Evolutionary conservation across 2,329 filamentous ascomycete species (phyloP).

Genomic region (Parafenestella ontariensis): DNA sequence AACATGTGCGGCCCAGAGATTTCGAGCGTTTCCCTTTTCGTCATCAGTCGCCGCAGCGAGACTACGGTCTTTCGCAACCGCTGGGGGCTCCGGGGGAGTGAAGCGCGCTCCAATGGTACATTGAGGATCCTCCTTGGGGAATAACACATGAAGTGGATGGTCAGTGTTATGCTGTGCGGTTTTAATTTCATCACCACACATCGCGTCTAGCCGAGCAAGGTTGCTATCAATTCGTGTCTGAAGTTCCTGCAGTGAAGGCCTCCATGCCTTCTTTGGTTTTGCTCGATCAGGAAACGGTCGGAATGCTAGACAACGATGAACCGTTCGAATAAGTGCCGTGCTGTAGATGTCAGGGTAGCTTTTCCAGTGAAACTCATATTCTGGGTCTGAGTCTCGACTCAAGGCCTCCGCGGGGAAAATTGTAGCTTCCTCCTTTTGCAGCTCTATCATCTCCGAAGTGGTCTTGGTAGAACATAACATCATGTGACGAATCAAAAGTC

Average conservation of each 20-base stretch:
- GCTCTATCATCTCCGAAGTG: neutral
- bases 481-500: constrained; percentile 3
- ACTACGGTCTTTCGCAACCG: neutral
- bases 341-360: neutral
- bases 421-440: neutral
- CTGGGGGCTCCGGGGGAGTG: neutral
- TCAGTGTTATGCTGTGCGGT: neutral
- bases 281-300: neutral
- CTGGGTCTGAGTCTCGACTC: neutral
- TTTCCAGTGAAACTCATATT: neutral
- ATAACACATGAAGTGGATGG: neutral
- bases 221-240: neutral
- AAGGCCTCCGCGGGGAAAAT: neutral
- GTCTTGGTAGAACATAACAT: constrained; percentile 3
- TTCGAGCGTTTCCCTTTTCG: neutral
- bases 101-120: constrained; percentile 2
- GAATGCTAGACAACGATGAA: constrained; percentile 1
- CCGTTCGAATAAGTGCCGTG: neutral
- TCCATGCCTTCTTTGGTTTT: neutral
- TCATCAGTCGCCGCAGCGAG: neutral
- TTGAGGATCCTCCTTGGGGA: neutral
- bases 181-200: neutral
- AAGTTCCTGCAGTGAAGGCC: constrained; percentile 1
- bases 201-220: neutral
- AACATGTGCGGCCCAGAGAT: neutral